Conservation (phyloP, 139 green algal genomes). For the Picocystis salinarum region DNA sequence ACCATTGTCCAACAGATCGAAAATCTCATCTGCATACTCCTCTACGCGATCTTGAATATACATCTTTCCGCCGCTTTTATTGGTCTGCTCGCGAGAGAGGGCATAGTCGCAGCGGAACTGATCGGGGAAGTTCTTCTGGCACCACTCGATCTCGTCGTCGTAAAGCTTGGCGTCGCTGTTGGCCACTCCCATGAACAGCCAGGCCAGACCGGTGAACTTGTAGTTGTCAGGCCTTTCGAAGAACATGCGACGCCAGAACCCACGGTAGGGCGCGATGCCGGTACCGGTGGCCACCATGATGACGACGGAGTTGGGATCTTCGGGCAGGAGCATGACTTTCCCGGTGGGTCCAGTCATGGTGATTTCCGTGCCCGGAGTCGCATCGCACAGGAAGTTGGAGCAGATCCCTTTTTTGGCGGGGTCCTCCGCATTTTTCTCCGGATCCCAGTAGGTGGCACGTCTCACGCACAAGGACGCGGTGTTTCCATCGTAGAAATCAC, state of each 20-base stretch:
- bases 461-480: conserved; percentile 92
- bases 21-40: conserved; percentile 96
- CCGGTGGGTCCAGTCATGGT: conserved; percentile 90
- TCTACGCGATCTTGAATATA: conserved; percentile 87
- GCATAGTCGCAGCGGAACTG: conserved; percentile 95
- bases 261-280: conserved; percentile 92
- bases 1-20: conserved; percentile 80
- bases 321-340: conserved; percentile 83
- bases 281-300: conserved; percentile 99
- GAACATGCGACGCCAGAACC: conserved; percentile 88
- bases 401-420: conserved; percentile 95
- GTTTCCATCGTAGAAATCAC: conserved; percentile 84
- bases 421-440: conserved; percentile 75
- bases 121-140: conserved; percentile 38
- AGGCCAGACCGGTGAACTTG: conserved; percentile 85
- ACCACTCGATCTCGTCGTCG: conserved; percentile 78
- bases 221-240: conserved; percentile 82
- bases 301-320: conserved; percentile 61
- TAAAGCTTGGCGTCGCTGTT: conserved; percentile 93
- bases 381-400: conserved; percentile 98
- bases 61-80: conserved; percentile 82
- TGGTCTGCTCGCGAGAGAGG: conserved; percentile 73
- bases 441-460: conserved; percentile 72
- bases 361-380: conserved; percentile 72
- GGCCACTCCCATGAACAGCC: conserved; percentile 98